Evolutionary conservation across 2,329 filamentous ascomycete genomes (phyloP).

Genomic region (Lomentospora prolificans): DNA sequence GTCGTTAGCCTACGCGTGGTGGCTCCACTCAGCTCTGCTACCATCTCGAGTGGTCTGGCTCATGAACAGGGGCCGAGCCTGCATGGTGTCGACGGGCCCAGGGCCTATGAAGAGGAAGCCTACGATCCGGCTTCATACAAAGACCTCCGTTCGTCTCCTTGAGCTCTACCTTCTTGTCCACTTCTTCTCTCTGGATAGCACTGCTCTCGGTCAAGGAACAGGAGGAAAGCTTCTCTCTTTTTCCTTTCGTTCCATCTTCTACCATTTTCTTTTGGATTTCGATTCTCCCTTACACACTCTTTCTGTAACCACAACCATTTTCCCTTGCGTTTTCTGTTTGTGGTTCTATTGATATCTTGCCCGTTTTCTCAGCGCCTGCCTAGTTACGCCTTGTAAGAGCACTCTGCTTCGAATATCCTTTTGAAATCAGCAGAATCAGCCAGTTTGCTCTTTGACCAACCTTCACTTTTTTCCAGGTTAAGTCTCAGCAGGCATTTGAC

Average conservation of each 20-base stretch:
- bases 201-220: not conserved
- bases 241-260: not conserved
- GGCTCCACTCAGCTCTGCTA: not conserved
- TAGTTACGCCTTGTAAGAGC: not conserved
- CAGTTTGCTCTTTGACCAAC: not conserved
- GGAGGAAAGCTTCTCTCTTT: conserved; percentile 6
- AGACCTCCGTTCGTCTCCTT: not conserved
- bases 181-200: not conserved
- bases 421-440: not conserved
- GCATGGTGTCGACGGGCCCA: not conserved
- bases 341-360: not conserved
- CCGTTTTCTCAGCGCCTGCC: not conserved
- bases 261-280: not conserved
- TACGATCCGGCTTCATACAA: not conserved
- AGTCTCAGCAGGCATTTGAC: not conserved
- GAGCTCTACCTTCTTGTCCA: not conserved
- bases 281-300: not conserved
- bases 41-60: not conserved
- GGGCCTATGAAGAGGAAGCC: not conserved
- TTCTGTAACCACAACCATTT: not conserved
- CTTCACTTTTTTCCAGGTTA: not conserved
- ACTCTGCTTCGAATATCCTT: not conserved
- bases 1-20: not conserved
- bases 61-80: not conserved
- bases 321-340: not conserved